These are phyloP conservation scores for Calendula officinalis DNA, from an alignment of 129 eudicot species.

Conservation along the genomic window DNA sequence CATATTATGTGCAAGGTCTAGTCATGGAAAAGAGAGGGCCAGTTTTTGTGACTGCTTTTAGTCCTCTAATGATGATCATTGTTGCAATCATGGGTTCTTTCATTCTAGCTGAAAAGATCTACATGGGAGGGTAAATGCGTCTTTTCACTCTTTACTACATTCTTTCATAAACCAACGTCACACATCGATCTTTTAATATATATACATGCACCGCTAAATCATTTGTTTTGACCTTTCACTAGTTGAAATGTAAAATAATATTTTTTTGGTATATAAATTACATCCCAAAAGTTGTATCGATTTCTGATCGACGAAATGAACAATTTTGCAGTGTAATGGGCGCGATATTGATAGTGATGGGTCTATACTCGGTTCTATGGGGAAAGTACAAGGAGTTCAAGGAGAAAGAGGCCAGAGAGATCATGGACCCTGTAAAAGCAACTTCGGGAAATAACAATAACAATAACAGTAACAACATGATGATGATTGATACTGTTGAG, in stretches of 20 bases:
- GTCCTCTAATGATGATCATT: slow-evolving; percentile 98
- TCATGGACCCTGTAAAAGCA: slow-evolving; percentile 63
- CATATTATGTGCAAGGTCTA: slow-evolving; percentile 94
- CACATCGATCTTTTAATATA: no score
- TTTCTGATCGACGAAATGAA: not conserved
- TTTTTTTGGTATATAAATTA: no score
- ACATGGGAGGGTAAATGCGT: slow-evolving; percentile 82
- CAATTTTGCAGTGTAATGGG: slow-evolving; percentile 62
- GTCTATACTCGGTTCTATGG: slow-evolving; percentile 90
- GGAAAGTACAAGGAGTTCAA: slow-evolving; percentile 89
- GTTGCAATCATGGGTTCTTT: slow-evolving; percentile 98
- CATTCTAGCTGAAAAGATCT: slow-evolving; percentile 83
- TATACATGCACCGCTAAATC: no score
- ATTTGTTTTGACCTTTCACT: no score
- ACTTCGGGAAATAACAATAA: slow-evolving; percentile 29
- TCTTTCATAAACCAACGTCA: not conserved
- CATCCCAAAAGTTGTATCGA: not conserved
- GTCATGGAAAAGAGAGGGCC: slow-evolving; percentile 98
- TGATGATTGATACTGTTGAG: slow-evolving; percentile 38
- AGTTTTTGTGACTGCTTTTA: slow-evolving; percentile 92
- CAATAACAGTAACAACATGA: slow-evolving; percentile 12
- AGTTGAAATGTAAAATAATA: no score
- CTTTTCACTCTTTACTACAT: not conserved
- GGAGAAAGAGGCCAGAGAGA: slow-evolving; percentile 55
- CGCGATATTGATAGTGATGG: slow-evolving; percentile 69